phyloP scores from a whole-genome alignment of 305 asterid genomes.

The Solanum hybrid region DNA sequence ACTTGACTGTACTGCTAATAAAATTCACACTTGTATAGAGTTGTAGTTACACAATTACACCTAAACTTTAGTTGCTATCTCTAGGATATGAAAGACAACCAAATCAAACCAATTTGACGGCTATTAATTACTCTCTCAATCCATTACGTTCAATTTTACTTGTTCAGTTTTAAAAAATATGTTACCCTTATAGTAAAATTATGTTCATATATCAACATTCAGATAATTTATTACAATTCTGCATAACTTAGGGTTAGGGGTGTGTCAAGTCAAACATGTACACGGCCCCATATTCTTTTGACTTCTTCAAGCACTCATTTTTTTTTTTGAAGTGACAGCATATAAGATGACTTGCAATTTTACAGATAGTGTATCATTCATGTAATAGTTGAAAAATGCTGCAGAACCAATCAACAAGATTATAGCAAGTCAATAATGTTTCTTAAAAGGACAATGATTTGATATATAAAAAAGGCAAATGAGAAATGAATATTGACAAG shows the following conservation, averaged over 20 bases:
- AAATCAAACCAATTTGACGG: background rate
- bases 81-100: background rate
- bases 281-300: no score
- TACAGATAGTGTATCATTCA: background rate
- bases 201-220: no score
- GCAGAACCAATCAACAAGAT: background rate
- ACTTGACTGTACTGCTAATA: no score
- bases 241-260: no score
- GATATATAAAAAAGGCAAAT: background rate
- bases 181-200: no score
- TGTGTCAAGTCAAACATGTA: background rate
- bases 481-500: background rate
- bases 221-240: no score
- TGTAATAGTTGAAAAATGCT: background rate
- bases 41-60: no score
- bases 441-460: background rate
- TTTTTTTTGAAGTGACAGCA: no score
- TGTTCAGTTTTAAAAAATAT: background rate
- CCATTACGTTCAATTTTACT: background rate
- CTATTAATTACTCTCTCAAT: background rate
- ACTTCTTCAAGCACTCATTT: no score
- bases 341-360: no score
- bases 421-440: background rate
- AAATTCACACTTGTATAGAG: no score
- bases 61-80: background rate